These are phyloP conservation scores for Thermomyces lanuginosus DNA, from an alignment of 2,329 filamentous ascomycete genomes.

Conservation along the genomic window DNA sequence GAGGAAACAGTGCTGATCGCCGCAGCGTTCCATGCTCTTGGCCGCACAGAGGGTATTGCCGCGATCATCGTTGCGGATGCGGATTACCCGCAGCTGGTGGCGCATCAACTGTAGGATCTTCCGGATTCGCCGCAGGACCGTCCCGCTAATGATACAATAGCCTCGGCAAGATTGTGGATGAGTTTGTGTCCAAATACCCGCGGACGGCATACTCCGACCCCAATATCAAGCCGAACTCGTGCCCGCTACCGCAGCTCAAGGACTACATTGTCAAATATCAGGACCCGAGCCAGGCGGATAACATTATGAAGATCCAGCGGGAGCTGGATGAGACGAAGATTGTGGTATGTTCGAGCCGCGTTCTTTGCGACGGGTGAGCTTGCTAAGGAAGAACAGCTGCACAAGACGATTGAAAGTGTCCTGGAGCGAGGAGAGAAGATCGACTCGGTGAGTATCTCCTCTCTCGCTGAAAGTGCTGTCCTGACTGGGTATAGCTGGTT, in stretches of 20 bases:
- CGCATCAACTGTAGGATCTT: neutral
- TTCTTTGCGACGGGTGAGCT: too few relatives aligned
- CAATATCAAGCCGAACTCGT: slow-evolving; percentile 30
- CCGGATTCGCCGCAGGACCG: too few relatives aligned
- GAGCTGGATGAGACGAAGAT: slow-evolving; percentile 97
- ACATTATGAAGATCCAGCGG: slow-evolving; percentile 88
- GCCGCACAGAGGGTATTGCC: slow-evolving; percentile 51
- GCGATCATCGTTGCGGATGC: slow-evolving; percentile 64
- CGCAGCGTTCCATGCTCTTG: slow-evolving; percentile 57
- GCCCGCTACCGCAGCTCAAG: slow-evolving; percentile 57
- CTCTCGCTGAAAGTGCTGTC: too few relatives aligned
- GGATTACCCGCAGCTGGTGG: slow-evolving; percentile 56
- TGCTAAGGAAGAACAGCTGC: too few relatives aligned
- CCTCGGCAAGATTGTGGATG: too few relatives aligned
- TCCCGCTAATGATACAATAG: too few relatives aligned
- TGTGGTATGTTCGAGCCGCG: slow-evolving; percentile 31
- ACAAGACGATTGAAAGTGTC: slow-evolving; percentile 62
- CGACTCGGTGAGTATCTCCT: too few relatives aligned
- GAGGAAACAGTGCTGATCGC: neutral
- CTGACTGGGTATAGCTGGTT: too few relatives aligned
- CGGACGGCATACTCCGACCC: slow-evolving; percentile 46
- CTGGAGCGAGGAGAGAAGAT: slow-evolving; percentile 93
- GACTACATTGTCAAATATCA: slow-evolving; percentile 68
- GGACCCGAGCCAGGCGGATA: slow-evolving; percentile 76
- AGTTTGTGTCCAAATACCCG: slow-evolving; percentile 66